Conservation (phyloP, 768 basidiomycete species). For the Dacryopinax primogenitus region DNA sequence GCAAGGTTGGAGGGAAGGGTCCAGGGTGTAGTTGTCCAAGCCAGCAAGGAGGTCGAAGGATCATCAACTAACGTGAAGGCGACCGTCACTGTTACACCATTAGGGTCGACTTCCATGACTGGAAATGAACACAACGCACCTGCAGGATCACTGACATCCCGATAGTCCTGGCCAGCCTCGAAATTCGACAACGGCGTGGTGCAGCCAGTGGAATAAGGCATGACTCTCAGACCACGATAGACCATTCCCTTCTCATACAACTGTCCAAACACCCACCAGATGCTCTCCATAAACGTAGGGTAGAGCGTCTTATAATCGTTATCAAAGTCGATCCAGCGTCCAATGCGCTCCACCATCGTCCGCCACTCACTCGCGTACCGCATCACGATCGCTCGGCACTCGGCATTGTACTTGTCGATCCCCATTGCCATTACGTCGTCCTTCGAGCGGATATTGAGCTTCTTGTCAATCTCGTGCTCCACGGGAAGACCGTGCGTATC, state of each 20-base stretch:
- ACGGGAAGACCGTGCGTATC: conserved; percentile 98
- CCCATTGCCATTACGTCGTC: conserved; percentile 92
- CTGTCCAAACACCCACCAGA: conserved; percentile 97
- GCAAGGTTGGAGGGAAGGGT: conserved; percentile 91
- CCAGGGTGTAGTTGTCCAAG: conserved; percentile 99
- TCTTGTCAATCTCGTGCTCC: conserved; percentile 99
- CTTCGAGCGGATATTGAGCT: conserved; percentile 77
- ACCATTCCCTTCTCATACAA: conserved; percentile 88
- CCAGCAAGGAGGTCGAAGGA: conserved; percentile 73
- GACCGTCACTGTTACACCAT: conserved; percentile 54
- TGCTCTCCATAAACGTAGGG: conserved; percentile 85
- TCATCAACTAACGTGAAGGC: conserved; percentile 90
- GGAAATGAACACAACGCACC: conserved; percentile 34
- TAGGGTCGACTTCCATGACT: not conserved
- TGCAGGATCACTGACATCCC: conserved; percentile 88
- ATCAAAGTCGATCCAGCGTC: conserved; percentile 99
- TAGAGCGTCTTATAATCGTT: conserved; percentile 99
- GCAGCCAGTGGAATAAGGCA: conserved; percentile 96
- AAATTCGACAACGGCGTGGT: conserved; percentile 96
- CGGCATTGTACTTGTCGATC: conserved; percentile 93
- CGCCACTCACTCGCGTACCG: conserved; percentile 92
- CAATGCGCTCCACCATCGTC: conserved; percentile 89
- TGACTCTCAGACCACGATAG: conserved; percentile 84
- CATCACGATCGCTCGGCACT: conserved; percentile 96
- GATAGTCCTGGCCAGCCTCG: conserved; percentile 84